Percentiles rank a stretch among this genome's conserved stretches.
Evolutionary conservation across 2,329 filamentous ascomycete genomes (phyloP).

Genomic region (Aspergillus pseudoviridinutans): DNA sequence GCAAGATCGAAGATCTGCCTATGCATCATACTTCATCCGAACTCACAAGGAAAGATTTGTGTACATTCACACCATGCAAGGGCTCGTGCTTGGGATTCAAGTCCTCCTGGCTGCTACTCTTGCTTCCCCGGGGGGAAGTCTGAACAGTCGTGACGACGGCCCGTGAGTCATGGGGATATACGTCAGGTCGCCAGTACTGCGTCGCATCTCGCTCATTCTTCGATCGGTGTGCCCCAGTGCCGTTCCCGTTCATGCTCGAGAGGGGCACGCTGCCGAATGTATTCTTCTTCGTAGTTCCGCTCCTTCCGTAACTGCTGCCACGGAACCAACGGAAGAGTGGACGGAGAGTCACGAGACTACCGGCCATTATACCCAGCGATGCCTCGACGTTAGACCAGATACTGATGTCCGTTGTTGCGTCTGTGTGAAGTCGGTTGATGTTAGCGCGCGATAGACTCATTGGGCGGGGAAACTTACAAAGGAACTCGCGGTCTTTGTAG

Average conservation of each 20-base stretch:
- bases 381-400: slow-evolving; percentile 42
- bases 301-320: slow-evolving; percentile 22
- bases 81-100: slow-evolving; percentile 25
- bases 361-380: slow-evolving; percentile 42
- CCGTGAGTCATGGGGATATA: slow-evolving; percentile 23
- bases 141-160: slow-evolving; percentile 27
- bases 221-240: slow-evolving; percentile 10
- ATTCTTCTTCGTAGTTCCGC: slow-evolving; percentile 18
- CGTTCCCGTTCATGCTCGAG: slow-evolving; percentile 25
- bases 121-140: slow-evolving; percentile 21
- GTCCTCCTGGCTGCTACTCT: slow-evolving; percentile 31
- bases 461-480: slow-evolving; percentile 25
- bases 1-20: background rate
- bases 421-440: slow-evolving; percentile 10
- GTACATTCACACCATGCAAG: slow-evolving; percentile 29
- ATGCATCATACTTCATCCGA: slow-evolving; percentile 17
- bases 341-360: slow-evolving; percentile 47
- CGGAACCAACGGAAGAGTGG: slow-evolving; percentile 44
- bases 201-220: slow-evolving; percentile 15
- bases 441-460: background rate
- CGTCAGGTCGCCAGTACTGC: slow-evolving; percentile 30
- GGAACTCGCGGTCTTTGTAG: slow-evolving; percentile 30
- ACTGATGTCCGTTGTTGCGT: slow-evolving; percentile 33
- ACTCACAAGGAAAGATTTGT: slow-evolving; percentile 32
- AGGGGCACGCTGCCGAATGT: slow-evolving; percentile 27